Evolutionary conservation across 768 basidiomycete genomes (phyloP), one percentile per base, ranked within the genome.

Genomic region (Psilocybe azurescens): DNA sequence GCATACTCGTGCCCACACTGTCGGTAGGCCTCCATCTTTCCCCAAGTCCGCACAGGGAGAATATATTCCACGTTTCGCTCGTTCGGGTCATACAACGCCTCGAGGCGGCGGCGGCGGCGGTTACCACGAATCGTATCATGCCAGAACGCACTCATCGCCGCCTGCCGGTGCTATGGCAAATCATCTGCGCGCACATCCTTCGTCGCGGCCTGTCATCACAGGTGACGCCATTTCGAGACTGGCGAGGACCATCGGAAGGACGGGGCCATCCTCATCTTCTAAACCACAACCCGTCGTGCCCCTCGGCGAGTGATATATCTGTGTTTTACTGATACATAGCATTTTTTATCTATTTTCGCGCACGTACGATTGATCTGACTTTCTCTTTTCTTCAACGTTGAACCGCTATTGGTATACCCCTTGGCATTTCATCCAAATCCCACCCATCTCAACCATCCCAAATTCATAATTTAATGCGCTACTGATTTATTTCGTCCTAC

Each of bases 141-240:
- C 80, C 5, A 86, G 90, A 44, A 89, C 86, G 47, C 89, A 89
- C 64, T 91, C 91, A 0, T 82, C 89, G 7, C 87, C 89, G 13
- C 83, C 87, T 52, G 71, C 78, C 1, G 73, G 79, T 48, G 66
- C 71, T 4, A 59, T 69, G 62, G 58, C 70, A 75, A 82, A 53
- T 38, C 53, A 54, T n/a, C 53, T 50, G 11, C 59, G 86, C 24
- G 56, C 72, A 18, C 72, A 76, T 16, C 83, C 86, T 63, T 63
- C 77, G 36, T 67, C 79, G 65, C 83, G 91, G 9, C 91, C 91
- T n/a, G 81, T 93, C 48, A 83, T 93, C 66, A 89, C 89, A 5
- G 87, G 81, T 11, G 90, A 89, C 53, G 91, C 90, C 2, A 82
- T 91, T 54, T 87, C 90, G 11, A 79, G 80, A 60, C 72, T 93